Base-by-base conservation (phyloP, 768 basidiomycete genomes). In the Amanita pallidorosea region DNA sequence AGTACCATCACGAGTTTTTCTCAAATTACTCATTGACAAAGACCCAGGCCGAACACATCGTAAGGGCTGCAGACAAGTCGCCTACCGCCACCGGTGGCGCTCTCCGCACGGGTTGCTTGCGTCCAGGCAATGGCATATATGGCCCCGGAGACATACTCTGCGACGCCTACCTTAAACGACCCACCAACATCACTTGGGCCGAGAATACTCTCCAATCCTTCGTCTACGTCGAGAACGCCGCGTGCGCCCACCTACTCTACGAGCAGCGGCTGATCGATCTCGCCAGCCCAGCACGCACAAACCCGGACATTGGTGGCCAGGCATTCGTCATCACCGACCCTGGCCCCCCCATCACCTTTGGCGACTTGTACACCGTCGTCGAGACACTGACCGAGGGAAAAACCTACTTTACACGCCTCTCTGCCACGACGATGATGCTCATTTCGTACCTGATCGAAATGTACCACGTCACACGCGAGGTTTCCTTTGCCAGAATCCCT, bases 21-120 rank as follows among this genome's bases (percentile, higher is more conserved):
- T 88, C 86, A 11, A 89, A 88, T 60, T 89, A 89, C 51, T 84
- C 86, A 0, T 75, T 67, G 20, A 78, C 82, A 36, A 89, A 89
- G 60, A 57, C 67, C 7, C 63, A 67, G 23, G 85, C 77, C 1
- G 87, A 89, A 60, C 55, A 48, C 56, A 58, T 56, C 61, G 76
- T 62, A 56, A 76, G 66, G 49, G 64, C 52, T 15, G 59, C 67
- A 4, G 72, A 73, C 55, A 62, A 60, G 17, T 56, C 65, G 17
- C 53, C 53, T 6, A 65, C 67, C 2, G 63, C 64, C 7, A 34
- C 27, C 9, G 56, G 38, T 51, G 57, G 53, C 18, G 58, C 68
- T 11, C 61, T 88, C 41, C 73, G 83, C 46, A 88, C 85, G 7
- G 85, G 87, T 0, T 82, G 77, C 54, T 70, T 89, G 38, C 77